These are phyloP conservation scores for Metschnikowia sp. DNA, from an alignment of 805 yeast genomes.

Conservation along the genomic window DNA sequence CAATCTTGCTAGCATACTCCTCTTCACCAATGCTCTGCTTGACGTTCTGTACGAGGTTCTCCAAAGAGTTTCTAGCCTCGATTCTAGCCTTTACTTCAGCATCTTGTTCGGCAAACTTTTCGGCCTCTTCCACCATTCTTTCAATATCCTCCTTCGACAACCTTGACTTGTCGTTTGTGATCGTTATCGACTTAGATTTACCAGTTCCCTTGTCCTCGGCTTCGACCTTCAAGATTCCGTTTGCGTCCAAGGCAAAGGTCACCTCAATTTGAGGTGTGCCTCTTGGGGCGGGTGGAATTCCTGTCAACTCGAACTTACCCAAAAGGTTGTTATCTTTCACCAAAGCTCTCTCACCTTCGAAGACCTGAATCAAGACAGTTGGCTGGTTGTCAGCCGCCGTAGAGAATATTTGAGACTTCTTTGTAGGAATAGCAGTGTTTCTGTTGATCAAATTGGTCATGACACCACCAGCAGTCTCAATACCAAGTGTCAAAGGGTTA, in stretches of 20 bases:
- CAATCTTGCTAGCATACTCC: slow-evolving; percentile 51
- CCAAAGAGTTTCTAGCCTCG: slow-evolving; percentile 20
- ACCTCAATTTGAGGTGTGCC: slow-evolving; percentile 24
- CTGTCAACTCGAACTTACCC: slow-evolving; percentile 23
- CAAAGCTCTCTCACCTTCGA: slow-evolving; percentile 23
- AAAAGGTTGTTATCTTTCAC: slow-evolving; percentile 22
- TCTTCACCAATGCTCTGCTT: slow-evolving; percentile 16
- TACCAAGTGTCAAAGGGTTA: slow-evolving; percentile 23
- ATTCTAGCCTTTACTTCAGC: slow-evolving; percentile 20
- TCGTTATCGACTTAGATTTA: slow-evolving; percentile 20
- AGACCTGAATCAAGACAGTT: slow-evolving; percentile 21
- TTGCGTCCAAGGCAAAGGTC: slow-evolving; percentile 21
- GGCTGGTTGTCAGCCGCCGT: slow-evolving; percentile 23
- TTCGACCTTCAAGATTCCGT: slow-evolving; percentile 21
- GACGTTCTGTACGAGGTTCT: slow-evolving; percentile 17
- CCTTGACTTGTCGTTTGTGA: slow-evolving; percentile 19
- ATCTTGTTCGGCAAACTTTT: slow-evolving; percentile 21
- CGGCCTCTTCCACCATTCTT: slow-evolving; percentile 22
- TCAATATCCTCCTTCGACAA: slow-evolving; percentile 22
- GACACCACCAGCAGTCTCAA: slow-evolving; percentile 23
- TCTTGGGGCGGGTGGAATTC: slow-evolving; percentile 23
- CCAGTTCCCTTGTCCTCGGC: slow-evolving; percentile 22
- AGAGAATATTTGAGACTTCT: slow-evolving; percentile 22
- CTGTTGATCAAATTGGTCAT: slow-evolving; percentile 22
- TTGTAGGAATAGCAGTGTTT: slow-evolving; percentile 22